Evolutionary conservation across 129 eudicot species (phyloP), one percentile per base, ranked within the genome.

Genomic region (Flaveria brownii): DNA sequence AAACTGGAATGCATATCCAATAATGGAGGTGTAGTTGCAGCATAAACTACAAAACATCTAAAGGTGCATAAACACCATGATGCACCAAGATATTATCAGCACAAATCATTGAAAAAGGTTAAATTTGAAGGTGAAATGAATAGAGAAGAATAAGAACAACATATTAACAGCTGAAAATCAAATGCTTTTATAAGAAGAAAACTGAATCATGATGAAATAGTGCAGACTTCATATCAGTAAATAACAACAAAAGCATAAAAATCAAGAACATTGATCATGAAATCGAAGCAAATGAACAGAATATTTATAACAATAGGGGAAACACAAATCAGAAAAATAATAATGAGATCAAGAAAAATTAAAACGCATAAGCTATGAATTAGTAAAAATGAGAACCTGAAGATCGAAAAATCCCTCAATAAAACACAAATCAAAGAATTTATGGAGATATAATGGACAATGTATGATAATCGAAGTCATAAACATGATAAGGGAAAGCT

Each of bases 401-500:
- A 16, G 71, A 25, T 6, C 16, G 57, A 26, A 49, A 26, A 23
- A 69, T 8, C 20, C 70, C 46, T 15, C 2, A 6, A 6, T 63
- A 11, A 28, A 6, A 13, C 28, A 36, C 14, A 28, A 65, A 65
- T 16, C 0, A 9, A 65, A 36, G 50, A 65, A 65, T 16, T 65
- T 23, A 59, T 41, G 9, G 16, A 11, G 16, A 33, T 33, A 8
- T 2, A 39, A 66, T 39, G 71, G 26, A 39, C 15, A 36, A 66
- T 9, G 49, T 65, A 65, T 65, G 49, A 36, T 66, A 18, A 66
- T 66, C n/a, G 49, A 41, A 66, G 10, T 18, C 28, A 15, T 50
- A 26, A 9, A 13, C 22, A 52, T n/a, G 81, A 68, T 11, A 33
- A 39, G 5, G 30, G 75, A 59, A 85, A 78, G 77, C 79, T 85